Evolutionary conservation across 495 filamentous ascomycete species (phyloP), one percentile per base, ranked within the genome.

Genomic region (Penicillium manginii): DNA sequence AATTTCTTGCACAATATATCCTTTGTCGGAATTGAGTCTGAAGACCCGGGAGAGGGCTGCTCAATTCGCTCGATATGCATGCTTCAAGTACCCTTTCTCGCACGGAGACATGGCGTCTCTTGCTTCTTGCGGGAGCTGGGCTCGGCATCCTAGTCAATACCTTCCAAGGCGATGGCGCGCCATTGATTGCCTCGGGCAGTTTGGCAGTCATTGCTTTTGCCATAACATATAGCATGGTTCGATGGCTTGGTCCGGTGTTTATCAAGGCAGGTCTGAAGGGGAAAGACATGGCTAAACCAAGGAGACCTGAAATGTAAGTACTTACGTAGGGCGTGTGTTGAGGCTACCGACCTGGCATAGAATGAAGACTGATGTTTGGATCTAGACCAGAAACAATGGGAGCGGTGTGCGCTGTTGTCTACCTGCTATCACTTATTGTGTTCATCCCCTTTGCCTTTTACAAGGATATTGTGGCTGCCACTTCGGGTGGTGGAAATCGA

Each of bases 401-500:
- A n/a, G 91, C 88, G 18, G 85, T 98, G 45, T 96, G 91, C 71
- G 94, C 96, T 2, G 85, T 94, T 32, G 90, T 98, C 1, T 98
- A 97, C 75, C 78, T 99, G 29, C 77, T 98, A 22, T 81, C 83
- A 5, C 83, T 97, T 31, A 96, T 98, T 52, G 70, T 91, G 31
- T 98, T 99, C 70, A 91, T 98, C 53, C 94, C 94, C 0, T 98
- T 97, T 73, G 88, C 91, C 2, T 98, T 99, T 74, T 98, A 96
- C 77, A 93, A 96, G 73, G 93, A 99, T 67, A 94, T 99, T 58
- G 93, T 97, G 19, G 88, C 89, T n/a, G 92, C 91, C 18, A 97
- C 96, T 18, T 94, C 91, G 58, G 94, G 93, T 55, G 93, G 92
- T 56, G 93, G 93, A 15, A 96, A 97, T 71, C 80, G 90, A 49